phyloP scores from a whole-genome alignment of 2,329 filamentous ascomycete species.

The Paramyrothecium sp. region DNA sequence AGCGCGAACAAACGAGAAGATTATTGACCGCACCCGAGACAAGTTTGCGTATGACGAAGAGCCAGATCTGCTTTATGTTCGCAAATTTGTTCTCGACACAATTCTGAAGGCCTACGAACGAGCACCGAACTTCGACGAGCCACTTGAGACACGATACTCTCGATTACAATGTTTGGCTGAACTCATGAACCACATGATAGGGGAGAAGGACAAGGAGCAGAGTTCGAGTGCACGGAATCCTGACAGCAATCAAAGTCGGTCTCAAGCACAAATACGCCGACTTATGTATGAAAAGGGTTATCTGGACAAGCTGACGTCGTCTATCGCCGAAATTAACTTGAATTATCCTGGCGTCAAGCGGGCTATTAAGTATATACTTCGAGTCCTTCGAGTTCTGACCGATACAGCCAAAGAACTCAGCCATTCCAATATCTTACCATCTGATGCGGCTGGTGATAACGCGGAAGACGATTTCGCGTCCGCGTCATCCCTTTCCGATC shows the following conservation, averaged over 20 bases:
- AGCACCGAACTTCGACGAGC: slow-evolving; percentile 73
- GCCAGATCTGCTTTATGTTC: slow-evolving; percentile 83
- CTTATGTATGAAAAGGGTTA: slow-evolving; percentile 99
- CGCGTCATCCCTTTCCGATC: slow-evolving; percentile 83
- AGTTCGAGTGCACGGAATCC: slow-evolving; percentile 38
- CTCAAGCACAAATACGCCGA: slow-evolving; percentile 81
- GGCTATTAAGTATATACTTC: slow-evolving; percentile 93
- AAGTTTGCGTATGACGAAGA: slow-evolving; percentile 72
- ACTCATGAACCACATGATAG: slow-evolving; percentile 89
- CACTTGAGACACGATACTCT: slow-evolving; percentile 82
- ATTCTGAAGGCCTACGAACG: slow-evolving; percentile 90
- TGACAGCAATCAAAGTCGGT: slow-evolving; percentile 44
- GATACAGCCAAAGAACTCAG: slow-evolving; percentile 85
- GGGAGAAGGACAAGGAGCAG: slow-evolving; percentile 68
- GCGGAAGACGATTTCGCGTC: slow-evolving; percentile 88
- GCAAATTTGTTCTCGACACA: slow-evolving; percentile 92
- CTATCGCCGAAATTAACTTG: slow-evolving; percentile 92
- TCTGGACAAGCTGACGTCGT: slow-evolving; percentile 81
- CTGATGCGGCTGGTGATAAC: slow-evolving; percentile 60
- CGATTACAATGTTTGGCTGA: slow-evolving; percentile 85
- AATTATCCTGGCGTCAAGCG: slow-evolving; percentile 92
- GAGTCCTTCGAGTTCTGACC: slow-evolving; percentile 83
- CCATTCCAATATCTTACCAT: slow-evolving; percentile 72
- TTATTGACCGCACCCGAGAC: slow-evolving; percentile 54
- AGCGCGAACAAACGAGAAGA: slow-evolving; percentile 79